Evolutionary conservation across 2,329 filamentous ascomycete genomes (phyloP), one percentile per base, ranked within the genome.

Genomic region (Neofusicoccum sp.): DNA sequence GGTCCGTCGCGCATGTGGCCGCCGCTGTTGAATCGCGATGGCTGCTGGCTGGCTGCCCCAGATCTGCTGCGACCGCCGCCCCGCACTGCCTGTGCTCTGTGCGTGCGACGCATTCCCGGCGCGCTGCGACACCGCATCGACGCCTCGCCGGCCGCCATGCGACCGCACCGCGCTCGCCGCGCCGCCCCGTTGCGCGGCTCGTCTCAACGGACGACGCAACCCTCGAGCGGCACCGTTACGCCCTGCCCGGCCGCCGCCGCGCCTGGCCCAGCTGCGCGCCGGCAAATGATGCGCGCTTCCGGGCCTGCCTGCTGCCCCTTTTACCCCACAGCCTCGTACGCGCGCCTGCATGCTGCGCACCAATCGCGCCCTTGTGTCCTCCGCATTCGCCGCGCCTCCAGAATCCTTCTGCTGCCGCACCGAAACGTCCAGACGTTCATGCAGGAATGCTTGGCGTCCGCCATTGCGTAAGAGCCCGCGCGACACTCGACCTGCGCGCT

Each of bases 161-260:
- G 39, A 14, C 39, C 39, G 39, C 39, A 41, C 39, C 12, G 39
- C 9, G 39, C 12, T 41, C 39, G 11, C 2, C 39, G 12, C 12
- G 39, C 39, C 39, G n/a, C 12, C 39, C 39, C 12, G 39, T n/a
- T 28, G 33, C 33, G 45, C 28, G 45, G 33, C 45, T 14, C 45
- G 12, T 34, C 31, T 31, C 39, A 5, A 44, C 34, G 37, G 31
- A 14, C 43, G 29, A 36, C 54, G 54, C 54, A 45, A 58, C 54
- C 54, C 29, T 45, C 41, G 14, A 36, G 28, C 54, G 41, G 54
- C 41, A 58, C 54, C 54, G 54, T 58, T 58, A 44, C 54, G 54
- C 54, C 6, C 52, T 56, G 28, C 11, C 28, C 37, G 28, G 22
- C n/a, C 41, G 9, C 28, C n/a, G 29, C 39, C 41, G 41, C 41